Base-by-base conservation (phyloP, 768 basidiomycete species). In the Lanmaoa pseudosensibilis region DNA sequence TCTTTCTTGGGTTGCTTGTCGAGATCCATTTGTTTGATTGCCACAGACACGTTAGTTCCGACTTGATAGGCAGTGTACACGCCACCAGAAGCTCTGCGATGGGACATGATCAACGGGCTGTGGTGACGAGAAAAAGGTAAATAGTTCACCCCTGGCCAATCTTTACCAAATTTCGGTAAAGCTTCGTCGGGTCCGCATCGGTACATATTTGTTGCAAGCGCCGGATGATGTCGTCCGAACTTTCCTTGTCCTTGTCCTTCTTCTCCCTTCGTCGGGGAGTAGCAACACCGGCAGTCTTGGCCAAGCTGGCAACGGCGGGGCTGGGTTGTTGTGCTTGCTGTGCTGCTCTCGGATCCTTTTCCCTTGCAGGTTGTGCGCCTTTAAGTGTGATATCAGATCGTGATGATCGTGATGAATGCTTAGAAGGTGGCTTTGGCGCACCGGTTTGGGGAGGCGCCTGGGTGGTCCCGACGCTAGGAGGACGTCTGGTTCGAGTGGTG, bases 1-100 rank as follows among this genome's bases (percentile, higher is more conserved):
- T 98, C 96, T 75, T 98, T 98, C 82, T 98, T 98, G 40, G 97
- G 97, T 68, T 98, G 97, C 77, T 98, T 97, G 74, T 98, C 95
- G 32, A 99, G 82, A 79, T 99, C 97, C 97, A 98, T 99, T 75
- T 98, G 96, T 75, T 99, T 99, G 83, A 99, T 99, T 40, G 97
- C 97, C 34, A 98, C 97, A 12, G 86, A 90, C 33, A 92, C 65
- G 73, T 97, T 96, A 32, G 92, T 94, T 40, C 95, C 94, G 59
- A 96, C 90, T 77, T 98, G 95, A 69, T 97, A 97, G 16, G 96
- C 96, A 13, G 95, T 98, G 75, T 97, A 99, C 2, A 98, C 97
- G 62, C 96, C 96, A 39, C 97, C 96, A 19, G 92, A 96, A 16
- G 97, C 96, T 56, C 94, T 95, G 69, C 6, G 41, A 57, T 55